A percentile compares a stretch with the other conserved stretches of the same genome.
phyloP scores from a whole-genome alignment of 2,329 filamentous ascomycete genomes.

The Alternaria novae-zelandiae region DNA sequence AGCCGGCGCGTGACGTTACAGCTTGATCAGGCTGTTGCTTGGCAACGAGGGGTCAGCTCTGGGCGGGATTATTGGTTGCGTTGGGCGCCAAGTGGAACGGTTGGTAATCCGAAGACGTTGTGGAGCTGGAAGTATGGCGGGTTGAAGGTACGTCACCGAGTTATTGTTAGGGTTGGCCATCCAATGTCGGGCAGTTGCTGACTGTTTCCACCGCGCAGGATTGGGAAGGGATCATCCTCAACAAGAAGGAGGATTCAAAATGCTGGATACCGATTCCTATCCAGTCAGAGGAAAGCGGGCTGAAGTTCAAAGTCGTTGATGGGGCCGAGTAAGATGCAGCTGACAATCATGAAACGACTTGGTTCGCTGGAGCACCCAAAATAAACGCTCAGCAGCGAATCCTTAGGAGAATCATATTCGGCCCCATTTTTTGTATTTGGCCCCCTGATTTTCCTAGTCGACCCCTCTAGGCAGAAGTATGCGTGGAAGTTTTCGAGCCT shows the following conservation, averaged over 20 bases:
- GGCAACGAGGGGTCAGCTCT: not conserved
- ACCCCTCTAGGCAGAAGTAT: not conserved
- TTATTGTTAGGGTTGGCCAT: not conserved
- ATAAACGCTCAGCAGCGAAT: not conserved
- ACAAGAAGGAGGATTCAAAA: not conserved
- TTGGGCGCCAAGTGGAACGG: not conserved
- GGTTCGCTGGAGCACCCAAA: not conserved
- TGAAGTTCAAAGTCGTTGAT: not conserved
- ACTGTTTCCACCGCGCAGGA: not conserved
- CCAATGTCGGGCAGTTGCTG: not conserved
- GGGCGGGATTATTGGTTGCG: not conserved
- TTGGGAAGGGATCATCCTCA: not conserved
- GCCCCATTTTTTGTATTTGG: not conserved
- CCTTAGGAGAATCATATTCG: not conserved
- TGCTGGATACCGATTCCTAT: not conserved
- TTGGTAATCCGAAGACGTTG: not conserved
- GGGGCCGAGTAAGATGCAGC: not conserved
- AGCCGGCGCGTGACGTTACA: not conserved
- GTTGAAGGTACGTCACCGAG: not conserved
- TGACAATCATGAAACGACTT: not conserved
- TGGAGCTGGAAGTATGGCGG: not conserved
- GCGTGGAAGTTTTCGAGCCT: not conserved
- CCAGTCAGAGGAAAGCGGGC: not conserved
- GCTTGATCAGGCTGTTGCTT: not conserved
- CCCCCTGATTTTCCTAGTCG: not conserved